A percentile compares a stretch with the other conserved stretches of the same genome.
phyloP scores from a whole-genome alignment of 2,329 filamentous ascomycete species.

The Xylariaceae sp. region DNA sequence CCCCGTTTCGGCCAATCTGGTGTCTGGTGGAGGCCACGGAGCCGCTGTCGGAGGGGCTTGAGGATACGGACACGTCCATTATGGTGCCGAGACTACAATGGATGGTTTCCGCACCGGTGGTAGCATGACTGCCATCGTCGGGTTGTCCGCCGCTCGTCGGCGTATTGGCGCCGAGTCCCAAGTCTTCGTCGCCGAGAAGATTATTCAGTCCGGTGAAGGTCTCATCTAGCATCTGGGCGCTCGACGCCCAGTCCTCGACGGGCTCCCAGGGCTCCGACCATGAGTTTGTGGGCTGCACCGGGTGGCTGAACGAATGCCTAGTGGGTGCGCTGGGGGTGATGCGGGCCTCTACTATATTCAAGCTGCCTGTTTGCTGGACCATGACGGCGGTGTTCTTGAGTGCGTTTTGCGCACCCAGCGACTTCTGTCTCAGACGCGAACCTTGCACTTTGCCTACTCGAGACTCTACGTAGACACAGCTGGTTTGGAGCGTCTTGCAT shows the following conservation, averaged over 20 bases:
- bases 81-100: background rate
- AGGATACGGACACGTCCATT: background rate
- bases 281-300: background rate
- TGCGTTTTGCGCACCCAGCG: background rate
- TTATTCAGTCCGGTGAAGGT: background rate
- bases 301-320: background rate
- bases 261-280: background rate
- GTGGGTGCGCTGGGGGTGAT: background rate
- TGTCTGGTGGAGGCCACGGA: background rate
- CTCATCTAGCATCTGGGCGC: background rate
- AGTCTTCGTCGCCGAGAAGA: background rate
- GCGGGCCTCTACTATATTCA: background rate
- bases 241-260: background rate
- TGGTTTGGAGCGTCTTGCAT: background rate
- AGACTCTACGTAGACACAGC: background rate
- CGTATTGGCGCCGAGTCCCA: background rate
- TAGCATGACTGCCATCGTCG: background rate
- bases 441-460: background rate
- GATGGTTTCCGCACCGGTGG: background rate
- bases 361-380: background rate
- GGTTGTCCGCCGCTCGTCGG: background rate
- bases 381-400: background rate
- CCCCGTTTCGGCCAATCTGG: background rate
- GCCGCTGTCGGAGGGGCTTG: background rate
- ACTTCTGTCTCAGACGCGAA: background rate